Evolutionary conservation across 2,329 filamentous ascomycete genomes (phyloP).

Genomic region (Fusarium pseudoanthophilum): DNA sequence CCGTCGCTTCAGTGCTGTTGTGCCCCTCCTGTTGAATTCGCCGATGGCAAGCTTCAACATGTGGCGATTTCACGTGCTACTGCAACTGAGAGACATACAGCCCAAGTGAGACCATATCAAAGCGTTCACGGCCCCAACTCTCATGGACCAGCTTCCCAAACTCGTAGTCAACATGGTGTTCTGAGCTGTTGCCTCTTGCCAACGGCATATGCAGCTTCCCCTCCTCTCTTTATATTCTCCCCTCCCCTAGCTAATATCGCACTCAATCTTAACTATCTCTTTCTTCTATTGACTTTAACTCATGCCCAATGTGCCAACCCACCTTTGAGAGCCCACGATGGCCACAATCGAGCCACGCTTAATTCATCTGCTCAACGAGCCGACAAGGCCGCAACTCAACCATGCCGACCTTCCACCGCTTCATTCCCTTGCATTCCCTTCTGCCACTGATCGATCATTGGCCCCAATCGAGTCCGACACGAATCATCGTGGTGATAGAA

Average conservation of each 20-base stretch:
- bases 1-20: background rate
- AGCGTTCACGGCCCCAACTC: constrained; percentile 39
- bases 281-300: constrained; percentile 28
- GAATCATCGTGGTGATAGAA: constrained; percentile 54
- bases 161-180: constrained; percentile 35
- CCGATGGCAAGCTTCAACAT: constrained; percentile 37
- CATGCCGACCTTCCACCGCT: constrained; percentile 66
- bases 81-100: constrained; percentile 36
- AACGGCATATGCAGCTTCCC: constrained; percentile 22
- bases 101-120: constrained; percentile 42
- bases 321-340: constrained; percentile 58
- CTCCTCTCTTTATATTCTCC: constrained; percentile 14
- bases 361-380: constrained; percentile 72
- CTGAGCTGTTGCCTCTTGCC: constrained; percentile 37
- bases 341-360: constrained; percentile 75
- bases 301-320: constrained; percentile 45
- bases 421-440: constrained; percentile 58
- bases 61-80: constrained; percentile 48
- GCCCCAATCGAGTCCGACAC: constrained; percentile 64
- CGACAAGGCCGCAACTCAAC: constrained; percentile 59
- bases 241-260: constrained; percentile 1
- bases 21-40: constrained; percentile 16
- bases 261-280: constrained; percentile 3
- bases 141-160: constrained; percentile 32
- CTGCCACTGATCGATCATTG: constrained; percentile 58